Evolutionary conservation across 148 eudicot genomes (phyloP).

Genomic region (Nepenthes mirabilis): DNA sequence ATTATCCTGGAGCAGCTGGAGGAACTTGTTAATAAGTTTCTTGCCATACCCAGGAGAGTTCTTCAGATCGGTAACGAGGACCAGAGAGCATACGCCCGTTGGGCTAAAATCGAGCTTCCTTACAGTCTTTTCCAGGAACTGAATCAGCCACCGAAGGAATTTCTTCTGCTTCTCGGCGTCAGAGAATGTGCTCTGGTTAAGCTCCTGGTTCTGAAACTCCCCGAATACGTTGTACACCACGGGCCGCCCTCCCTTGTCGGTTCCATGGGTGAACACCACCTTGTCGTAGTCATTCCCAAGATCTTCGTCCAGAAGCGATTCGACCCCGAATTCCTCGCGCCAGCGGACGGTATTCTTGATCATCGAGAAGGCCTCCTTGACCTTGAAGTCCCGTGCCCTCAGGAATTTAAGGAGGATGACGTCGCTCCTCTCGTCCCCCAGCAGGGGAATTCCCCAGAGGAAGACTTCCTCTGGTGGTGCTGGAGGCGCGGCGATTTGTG

Average conservation of each 20-base stretch:
- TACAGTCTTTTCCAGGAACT: constrained; percentile 30
- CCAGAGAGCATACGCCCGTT: constrained; percentile 13
- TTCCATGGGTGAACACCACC: constrained; percentile 26
- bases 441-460: constrained; percentile 37
- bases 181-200: constrained; percentile 17
- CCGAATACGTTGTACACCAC: constrained; percentile 41
- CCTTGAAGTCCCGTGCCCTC: constrained; percentile 25
- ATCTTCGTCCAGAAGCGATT: constrained; percentile 24
- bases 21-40: constrained; percentile 22
- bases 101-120: constrained; percentile 29
- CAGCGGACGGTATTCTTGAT: constrained; percentile 31
- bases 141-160: constrained; percentile 32
- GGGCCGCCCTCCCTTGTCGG: constrained; percentile 27
- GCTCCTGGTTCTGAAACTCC: constrained; percentile 30
- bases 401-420: constrained; percentile 30
- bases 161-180: constrained; percentile 24
- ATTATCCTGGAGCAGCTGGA: constrained; percentile 35
- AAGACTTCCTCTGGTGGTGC: constrained; percentile 10
- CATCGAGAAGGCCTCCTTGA: constrained; percentile 28
- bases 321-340: constrained; percentile 34
- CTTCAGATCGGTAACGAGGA: constrained; percentile 42
- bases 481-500: neutral
- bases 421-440: constrained; percentile 25
- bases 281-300: constrained; percentile 21
- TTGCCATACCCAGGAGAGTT: constrained; percentile 23